Evolutionary conservation across 1,284 basidiomycete genomes (phyloP), one percentile per base, ranked within the genome.

Genomic region (Rhodotorula sp.): DNA sequence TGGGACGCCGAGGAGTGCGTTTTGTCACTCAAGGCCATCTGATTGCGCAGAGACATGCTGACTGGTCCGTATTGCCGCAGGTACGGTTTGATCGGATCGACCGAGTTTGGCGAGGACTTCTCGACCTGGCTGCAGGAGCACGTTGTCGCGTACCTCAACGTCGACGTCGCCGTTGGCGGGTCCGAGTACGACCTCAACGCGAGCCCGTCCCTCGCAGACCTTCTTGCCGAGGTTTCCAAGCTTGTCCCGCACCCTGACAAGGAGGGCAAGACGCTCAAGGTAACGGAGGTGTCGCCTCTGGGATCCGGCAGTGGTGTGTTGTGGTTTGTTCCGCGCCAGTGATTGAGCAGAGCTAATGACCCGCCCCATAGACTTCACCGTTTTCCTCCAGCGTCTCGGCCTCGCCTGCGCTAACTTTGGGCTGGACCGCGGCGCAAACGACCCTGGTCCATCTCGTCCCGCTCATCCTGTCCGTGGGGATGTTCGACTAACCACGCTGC

Each of bases 1-100:
- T 97, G 92, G 93, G 93, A 96, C 81, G 95, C 88, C 0, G 94
- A 97, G 83, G 95, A 94, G 85, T 66, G 50, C 46, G 64, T 53
- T 7, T 4, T 10, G n/a, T n/a, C n/a, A n/a, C n/a, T n/a, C n/a
- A n/a, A n/a, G n/a, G n/a, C n/a, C n/a, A n/a, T n/a, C n/a, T n/a
- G n/a, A n/a, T n/a, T n/a, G n/a, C n/a, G n/a, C n/a, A 13, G 49
- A 5, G 9, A 12, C n/a, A 17, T 0, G 48, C 25, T 41, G 64
- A 41, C 27, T 16, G 17, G 34, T 19, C 4, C 1, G 34, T 5
- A 2, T 34, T 5, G 5, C 4, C 34, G 56, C 64, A 66, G 64
- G 56, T 92, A 93, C 72, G 93, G 93, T 44, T 85, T 96, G 50
- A 84, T 97, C 57, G 93, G 93, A 17, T 89, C 88, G 77, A 82